Percentiles rank a stretch among this genome's conserved stretches.
phyloP scores from a whole-genome alignment of 1,284 basidiomycete species.

The Trichosporon inkin region DNA sequence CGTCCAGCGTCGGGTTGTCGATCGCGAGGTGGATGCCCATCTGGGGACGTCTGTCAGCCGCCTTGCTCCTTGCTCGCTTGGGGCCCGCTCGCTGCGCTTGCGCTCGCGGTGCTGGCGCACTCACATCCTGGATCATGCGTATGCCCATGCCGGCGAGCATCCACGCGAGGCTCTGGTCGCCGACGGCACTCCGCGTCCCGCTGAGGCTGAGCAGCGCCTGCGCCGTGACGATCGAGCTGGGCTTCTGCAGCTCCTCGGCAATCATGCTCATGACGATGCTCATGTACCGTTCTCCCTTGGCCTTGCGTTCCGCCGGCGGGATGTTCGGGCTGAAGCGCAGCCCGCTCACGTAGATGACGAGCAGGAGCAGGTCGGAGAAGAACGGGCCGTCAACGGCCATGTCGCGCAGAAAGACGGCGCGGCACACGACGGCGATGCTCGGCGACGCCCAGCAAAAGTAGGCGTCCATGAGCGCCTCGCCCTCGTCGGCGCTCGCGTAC shows the following conservation, averaged over 20 bases:
- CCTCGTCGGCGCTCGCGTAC: conserved; percentile 26
- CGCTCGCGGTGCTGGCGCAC: neutral
- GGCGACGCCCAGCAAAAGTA: conserved; percentile 27
- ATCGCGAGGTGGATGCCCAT: conserved; percentile 28
- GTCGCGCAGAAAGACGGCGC: conserved; percentile 25
- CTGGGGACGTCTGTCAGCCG: conserved; percentile 9
- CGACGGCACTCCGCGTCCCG: conserved; percentile 23
- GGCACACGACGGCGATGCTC: conserved; percentile 20
- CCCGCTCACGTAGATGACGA: conserved; percentile 24
- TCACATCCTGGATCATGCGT: conserved; percentile 28
- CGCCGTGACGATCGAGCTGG: conserved; percentile 19
- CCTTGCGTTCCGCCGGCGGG: conserved; percentile 20
- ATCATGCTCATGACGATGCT: conserved; percentile 23
- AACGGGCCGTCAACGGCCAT: conserved; percentile 27
- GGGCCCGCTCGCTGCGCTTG: neutral
- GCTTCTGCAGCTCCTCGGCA: conserved; percentile 22
- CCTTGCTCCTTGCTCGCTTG: neutral
- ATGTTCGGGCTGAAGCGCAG: conserved; percentile 25
- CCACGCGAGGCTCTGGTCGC: conserved; percentile 28
- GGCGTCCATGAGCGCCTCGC: conserved; percentile 23
- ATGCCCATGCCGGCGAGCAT: conserved; percentile 28
- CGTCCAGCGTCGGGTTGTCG: conserved; percentile 24
- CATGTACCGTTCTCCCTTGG: conserved; percentile 21
- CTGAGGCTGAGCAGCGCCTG: conserved; percentile 24
- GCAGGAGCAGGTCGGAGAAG: conserved; percentile 26